Evolutionary conservation across 2,329 filamentous ascomycete genomes (phyloP).

Genomic region (Fusarium succisae): DNA sequence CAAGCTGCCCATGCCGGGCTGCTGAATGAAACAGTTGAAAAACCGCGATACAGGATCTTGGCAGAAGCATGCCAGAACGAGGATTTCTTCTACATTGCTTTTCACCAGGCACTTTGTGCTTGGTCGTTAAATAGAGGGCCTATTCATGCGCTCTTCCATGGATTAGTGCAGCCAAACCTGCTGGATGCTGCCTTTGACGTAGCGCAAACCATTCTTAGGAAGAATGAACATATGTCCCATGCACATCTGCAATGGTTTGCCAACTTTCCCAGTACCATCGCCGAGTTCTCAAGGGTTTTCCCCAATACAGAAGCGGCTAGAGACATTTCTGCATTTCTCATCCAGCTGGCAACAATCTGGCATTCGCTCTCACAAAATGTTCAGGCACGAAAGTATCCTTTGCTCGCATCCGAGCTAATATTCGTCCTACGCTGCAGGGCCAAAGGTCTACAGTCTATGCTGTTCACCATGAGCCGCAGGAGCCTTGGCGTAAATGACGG

Average conservation of each 20-base stretch:
- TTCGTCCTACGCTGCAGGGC: slow-evolving; percentile 41
- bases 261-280: slow-evolving; percentile 36
- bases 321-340: slow-evolving; percentile 40
- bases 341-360: slow-evolving; percentile 38
- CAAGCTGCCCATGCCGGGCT: slow-evolving; percentile 8
- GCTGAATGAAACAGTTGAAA: slow-evolving; percentile 50
- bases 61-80: slow-evolving; percentile 61
- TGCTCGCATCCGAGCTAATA: slow-evolving; percentile 42
- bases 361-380: slow-evolving; percentile 10
- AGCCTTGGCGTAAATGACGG: slow-evolving; percentile 38
- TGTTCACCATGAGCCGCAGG: slow-evolving; percentile 46
- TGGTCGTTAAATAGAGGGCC: slow-evolving; percentile 56
- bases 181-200: slow-evolving; percentile 38
- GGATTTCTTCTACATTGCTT: slow-evolving; percentile 71
- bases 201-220: slow-evolving; percentile 34
- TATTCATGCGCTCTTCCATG: slow-evolving; percentile 41
- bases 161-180: not conserved
- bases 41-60: slow-evolving; percentile 63
- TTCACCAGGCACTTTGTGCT: slow-evolving; percentile 73
- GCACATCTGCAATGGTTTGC: slow-evolving; percentile 45
- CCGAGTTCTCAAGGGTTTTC: slow-evolving; percentile 16
- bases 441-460: slow-evolving; percentile 31
- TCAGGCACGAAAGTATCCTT: slow-evolving; percentile 38
- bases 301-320: not conserved
- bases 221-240: slow-evolving; percentile 34